Evolutionary conservation across 106 monocot species (phyloP).

Genomic region (Triglochin maritima): DNA sequence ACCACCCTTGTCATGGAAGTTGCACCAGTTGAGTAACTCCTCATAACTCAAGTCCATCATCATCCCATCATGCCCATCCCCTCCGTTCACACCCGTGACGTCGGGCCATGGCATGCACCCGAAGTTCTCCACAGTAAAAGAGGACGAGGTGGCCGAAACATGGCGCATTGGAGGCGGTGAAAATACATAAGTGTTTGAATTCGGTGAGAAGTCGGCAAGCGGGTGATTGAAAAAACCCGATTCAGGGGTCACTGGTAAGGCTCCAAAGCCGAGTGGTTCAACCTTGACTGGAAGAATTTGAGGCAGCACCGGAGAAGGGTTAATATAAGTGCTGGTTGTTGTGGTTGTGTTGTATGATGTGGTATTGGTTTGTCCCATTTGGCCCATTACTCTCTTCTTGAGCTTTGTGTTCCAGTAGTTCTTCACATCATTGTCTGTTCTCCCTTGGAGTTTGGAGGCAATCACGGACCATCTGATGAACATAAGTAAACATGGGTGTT

Average conservation of each 20-base stretch:
- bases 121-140: slow-evolving; percentile 6
- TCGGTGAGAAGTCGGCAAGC: background rate
- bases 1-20: slow-evolving; percentile 2
- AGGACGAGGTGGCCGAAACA: slow-evolving; percentile 10
- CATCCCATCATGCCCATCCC: slow-evolving; percentile 3
- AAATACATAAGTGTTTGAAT: background rate
- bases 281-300: background rate
- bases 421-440: slow-evolving; percentile 22
- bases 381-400: slow-evolving; percentile 8
- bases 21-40: slow-evolving; percentile 7
- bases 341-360: background rate
- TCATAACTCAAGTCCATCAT: slow-evolving; percentile 4
- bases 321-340: too few species aligned
- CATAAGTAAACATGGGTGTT: background rate
- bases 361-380: background rate
- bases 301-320: background rate
- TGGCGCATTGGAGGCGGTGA: slow-evolving; percentile 4
- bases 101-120: slow-evolving; percentile 4
- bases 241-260: background rate
- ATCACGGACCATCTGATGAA: slow-evolving; percentile 14
- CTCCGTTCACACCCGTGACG: background rate
- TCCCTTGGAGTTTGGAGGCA: slow-evolving; percentile 13
- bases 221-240: background rate
- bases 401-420: slow-evolving; percentile 26
- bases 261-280: background rate